Percentiles rank a stretch among this genome's conserved stretches.
These are phyloP conservation scores for Aspergillus affinis DNA, from an alignment of 495 filamentous ascomycete species.

Conservation along the genomic window DNA sequence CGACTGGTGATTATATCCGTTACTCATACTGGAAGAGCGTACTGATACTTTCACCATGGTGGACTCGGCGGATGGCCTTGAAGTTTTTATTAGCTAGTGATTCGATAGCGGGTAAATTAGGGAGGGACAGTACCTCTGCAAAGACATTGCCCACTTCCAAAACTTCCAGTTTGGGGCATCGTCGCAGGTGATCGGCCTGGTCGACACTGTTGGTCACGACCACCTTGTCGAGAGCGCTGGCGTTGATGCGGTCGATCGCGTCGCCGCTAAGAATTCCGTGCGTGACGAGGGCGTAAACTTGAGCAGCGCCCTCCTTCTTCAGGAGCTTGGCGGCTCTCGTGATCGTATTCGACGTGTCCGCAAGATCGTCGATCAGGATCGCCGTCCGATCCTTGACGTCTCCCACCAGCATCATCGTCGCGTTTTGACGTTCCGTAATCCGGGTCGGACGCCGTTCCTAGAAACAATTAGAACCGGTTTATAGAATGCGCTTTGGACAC, in stretches of 20 bases:
- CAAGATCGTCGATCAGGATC: constrained; percentile 92
- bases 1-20: constrained; percentile 16
- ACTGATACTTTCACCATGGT: constrained; percentile 97
- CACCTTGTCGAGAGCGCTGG: constrained; percentile 82
- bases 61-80: constrained; percentile 91
- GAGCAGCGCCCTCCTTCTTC: constrained; percentile 86
- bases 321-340: constrained; percentile 94
- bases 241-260: constrained; percentile 91
- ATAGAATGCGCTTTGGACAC: constrained; percentile 17
- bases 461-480: constrained; percentile 19
- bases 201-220: constrained; percentile 94
- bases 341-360: constrained; percentile 95
- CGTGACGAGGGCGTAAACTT: constrained; percentile 87
- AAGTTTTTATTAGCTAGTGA: constrained; percentile 1
- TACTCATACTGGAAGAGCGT: constrained; percentile 90
- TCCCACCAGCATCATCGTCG: constrained; percentile 97
- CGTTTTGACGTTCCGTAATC: constrained; percentile 91
- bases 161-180: constrained; percentile 85
- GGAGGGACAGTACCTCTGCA: constrained; percentile 64
- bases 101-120: too few species aligned
- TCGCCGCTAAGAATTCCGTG: constrained; percentile 94
- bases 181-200: constrained; percentile 73
- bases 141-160: constrained; percentile 91
- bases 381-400: constrained; percentile 77
- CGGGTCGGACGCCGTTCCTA: constrained; percentile 96